Evolutionary conservation across 2,329 filamentous ascomycete genomes (phyloP), one percentile per base, ranked within the genome.

Genomic region (Pyricularia sp.): DNA sequence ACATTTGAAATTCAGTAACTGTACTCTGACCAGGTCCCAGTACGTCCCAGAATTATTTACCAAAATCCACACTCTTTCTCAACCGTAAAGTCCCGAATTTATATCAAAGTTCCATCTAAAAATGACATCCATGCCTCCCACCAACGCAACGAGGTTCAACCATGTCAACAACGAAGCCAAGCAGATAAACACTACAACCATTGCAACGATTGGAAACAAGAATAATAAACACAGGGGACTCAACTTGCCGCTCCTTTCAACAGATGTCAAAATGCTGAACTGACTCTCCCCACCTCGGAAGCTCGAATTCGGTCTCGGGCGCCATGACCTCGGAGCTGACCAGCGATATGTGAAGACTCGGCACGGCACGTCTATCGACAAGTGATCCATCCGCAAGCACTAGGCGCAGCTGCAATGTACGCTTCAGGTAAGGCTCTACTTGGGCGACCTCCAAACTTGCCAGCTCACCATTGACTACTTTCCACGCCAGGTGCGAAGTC

Each of bases 401-500:
- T 1, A 81, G 70, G 63, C 77, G 75, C 58, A 78, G 70, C 59
- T 79, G 73, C 10, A 86, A 74, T 7, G 75, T 71, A 4, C 76
- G 69, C 28, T 72, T 73, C n/a, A 86, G 77, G 70, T 81, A 84
- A 1, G 81, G 79, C 55, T 77, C 75, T 2, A 81, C 78, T 9
- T 75, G 76, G 0, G 71, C 72, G 0, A 78, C 73, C 2, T 78
- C 77, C 25, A 86, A 74, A 70, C 78, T 76, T 1, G 72, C 67
- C n/a, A 86, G 70, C 17, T 72, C 72, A 6, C 79, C 78, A 0
- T 73, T 73, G 1, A 75, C 75, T 4, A 84, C 77, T 73, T 81
- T 78, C 65, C 79, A 77, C 71, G 84, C 76, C 68, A 88, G 73
- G 3, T 81, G 79, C 7, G 80, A 79, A 2, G 85, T 87, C 71